phyloP scores from a whole-genome alignment of 768 basidiomycete genomes.

The Rubroboletus pulcherrimus region DNA sequence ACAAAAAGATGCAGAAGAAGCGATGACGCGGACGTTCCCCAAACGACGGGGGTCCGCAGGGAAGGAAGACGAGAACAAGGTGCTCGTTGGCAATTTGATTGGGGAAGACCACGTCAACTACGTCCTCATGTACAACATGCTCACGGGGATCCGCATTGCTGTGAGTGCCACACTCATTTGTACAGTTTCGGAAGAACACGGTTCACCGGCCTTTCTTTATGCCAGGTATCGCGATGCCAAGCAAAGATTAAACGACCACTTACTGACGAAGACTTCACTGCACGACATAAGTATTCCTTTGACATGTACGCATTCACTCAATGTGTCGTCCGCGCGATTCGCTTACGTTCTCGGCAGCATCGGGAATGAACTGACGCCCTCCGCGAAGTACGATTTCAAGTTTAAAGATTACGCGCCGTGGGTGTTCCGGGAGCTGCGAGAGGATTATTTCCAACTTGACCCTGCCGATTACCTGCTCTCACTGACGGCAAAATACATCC shows the following conservation, averaged over 20 bases:
- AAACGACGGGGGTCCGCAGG: conserved; percentile 21
- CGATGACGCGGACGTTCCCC: conserved; percentile 37
- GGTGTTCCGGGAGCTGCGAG: conserved; percentile 94
- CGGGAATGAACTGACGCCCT: conserved; percentile 97
- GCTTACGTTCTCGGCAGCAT: conserved; percentile 46
- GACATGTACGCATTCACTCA: conserved; percentile 67
- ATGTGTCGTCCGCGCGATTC: background rate
- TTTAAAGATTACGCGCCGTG: conserved; percentile 99
- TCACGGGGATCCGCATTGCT: conserved; percentile 95
- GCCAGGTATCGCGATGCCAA: conserved; percentile 89
- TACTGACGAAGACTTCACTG: conserved; percentile 81
- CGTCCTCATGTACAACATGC: conserved; percentile 99
- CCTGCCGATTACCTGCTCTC: conserved; percentile 97
- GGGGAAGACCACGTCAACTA: conserved; percentile 99
- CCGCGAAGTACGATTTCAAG: conserved; percentile 98
- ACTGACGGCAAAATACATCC: conserved; percentile 94
- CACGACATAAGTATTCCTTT: conserved; percentile 93
- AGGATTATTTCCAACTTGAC: conserved; percentile 92
- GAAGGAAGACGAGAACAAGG: conserved; percentile 46
- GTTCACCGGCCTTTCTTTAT: conserved; percentile 4
- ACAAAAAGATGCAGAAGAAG: conserved; percentile 59
- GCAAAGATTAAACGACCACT: conserved; percentile 89
- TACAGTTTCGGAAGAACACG: background rate
- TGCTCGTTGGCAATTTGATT: conserved; percentile 91
- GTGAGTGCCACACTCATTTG: conserved; percentile 42